Evolutionary conservation across 176 grass and related monocot genomes (phyloP).

Genomic region (Echinochloa phyllopogon): DNA sequence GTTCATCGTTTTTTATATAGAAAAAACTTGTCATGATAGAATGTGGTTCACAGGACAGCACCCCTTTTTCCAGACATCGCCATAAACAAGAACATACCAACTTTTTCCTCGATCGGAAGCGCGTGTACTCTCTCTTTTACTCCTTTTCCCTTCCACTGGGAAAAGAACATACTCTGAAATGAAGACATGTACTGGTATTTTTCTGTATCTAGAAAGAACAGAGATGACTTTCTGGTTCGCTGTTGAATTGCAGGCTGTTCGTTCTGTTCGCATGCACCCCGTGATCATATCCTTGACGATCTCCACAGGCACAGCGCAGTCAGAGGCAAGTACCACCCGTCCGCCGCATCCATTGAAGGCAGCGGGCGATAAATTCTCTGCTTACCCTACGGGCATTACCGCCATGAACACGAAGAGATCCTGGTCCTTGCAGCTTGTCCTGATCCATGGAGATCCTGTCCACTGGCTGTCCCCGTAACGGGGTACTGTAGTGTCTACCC

Average conservation of each 20-base stretch:
- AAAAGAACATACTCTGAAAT: background rate
- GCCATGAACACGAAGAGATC: conserved; percentile 26
- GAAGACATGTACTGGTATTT: background rate
- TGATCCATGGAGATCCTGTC: conserved; percentile 35
- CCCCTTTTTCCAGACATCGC: background rate
- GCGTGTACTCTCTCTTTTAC: no score
- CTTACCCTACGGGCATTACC: background rate
- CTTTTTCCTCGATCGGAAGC: no score
- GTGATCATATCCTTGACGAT: background rate
- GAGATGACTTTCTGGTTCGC: background rate
- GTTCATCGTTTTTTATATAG: no score
- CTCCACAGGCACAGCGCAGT: background rate
- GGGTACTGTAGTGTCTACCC: background rate
- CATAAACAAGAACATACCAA: background rate
- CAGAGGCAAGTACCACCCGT: conserved; percentile 12
- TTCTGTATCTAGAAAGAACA: background rate
- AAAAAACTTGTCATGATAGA: no score
- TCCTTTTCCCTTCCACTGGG: no score
- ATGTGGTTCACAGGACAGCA: no score
- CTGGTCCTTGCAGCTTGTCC: conserved; percentile 17
- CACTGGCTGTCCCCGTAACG: background rate
- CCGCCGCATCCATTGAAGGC: conserved; percentile 17
- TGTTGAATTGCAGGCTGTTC: background rate
- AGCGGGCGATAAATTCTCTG: background rate
- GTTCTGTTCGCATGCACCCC: background rate